Conservation (phyloP, 2,329 filamentous ascomycete genomes). For the Chalara sp. region DNA sequence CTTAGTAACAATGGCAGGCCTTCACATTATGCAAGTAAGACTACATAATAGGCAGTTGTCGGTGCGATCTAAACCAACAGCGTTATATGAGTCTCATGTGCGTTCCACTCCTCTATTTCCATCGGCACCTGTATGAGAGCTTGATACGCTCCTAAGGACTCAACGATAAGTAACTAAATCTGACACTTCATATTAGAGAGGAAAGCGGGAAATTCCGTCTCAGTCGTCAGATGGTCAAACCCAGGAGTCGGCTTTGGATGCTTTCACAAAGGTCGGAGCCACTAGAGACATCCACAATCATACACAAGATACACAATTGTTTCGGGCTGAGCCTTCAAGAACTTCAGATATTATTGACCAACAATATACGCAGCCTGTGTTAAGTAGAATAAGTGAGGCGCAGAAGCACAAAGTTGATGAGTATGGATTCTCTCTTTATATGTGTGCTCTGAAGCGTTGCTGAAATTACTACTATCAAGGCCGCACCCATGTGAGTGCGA, state of each 20-base stretch:
- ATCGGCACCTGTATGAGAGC: too few species aligned
- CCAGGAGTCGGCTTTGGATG: not conserved
- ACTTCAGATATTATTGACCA: not conserved
- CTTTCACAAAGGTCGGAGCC: not conserved
- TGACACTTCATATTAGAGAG: too few species aligned
- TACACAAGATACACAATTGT: conserved; percentile 13
- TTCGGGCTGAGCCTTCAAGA: not conserved
- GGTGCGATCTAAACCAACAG: too few species aligned
- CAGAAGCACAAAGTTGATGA: not conserved
- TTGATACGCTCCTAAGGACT: too few species aligned
- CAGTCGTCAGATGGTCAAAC: not conserved
- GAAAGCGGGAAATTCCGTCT: not conserved
- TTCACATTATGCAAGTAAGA: too few species aligned
- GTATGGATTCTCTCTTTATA: not conserved
- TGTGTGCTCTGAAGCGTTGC: too few species aligned
- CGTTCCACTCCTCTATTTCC: too few species aligned
- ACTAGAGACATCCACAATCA: conserved; percentile 6
- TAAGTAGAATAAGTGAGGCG: not conserved
- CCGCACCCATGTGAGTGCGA: conserved; percentile 10
- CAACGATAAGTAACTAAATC: too few species aligned
- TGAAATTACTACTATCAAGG: too few species aligned
- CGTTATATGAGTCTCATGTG: too few species aligned
- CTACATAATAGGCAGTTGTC: too few species aligned
- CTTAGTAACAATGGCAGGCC: too few species aligned
- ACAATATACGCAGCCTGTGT: not conserved